Evolutionary conservation across 768 basidiomycete genomes (phyloP).

Genomic region (Leccinum arenicola): DNA sequence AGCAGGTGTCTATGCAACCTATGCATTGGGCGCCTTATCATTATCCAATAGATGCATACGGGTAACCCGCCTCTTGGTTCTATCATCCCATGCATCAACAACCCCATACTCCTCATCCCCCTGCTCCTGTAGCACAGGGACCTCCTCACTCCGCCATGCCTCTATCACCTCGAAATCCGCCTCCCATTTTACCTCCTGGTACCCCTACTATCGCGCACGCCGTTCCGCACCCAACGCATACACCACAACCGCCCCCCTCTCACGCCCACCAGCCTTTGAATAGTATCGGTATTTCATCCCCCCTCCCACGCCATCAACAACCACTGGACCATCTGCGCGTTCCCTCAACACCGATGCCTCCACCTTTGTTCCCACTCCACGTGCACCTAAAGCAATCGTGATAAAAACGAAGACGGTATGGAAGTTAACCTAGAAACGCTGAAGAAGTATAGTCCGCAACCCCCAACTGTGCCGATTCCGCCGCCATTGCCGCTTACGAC

Average conservation of each 20-base stretch:
- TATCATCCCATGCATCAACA: too few relatives aligned
- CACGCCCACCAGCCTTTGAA: too few relatives aligned
- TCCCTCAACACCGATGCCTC: constrained; percentile 61
- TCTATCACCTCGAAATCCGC: too few relatives aligned
- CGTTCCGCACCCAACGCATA: constrained; percentile 12
- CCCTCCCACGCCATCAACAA: constrained; percentile 41
- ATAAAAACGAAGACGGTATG: constrained; percentile 64
- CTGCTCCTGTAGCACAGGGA: too few relatives aligned
- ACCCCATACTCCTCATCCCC: too few relatives aligned
- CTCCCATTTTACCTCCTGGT: too few relatives aligned
- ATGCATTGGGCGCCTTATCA: constrained; percentile 51
- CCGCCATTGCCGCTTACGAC: constrained; percentile 33
- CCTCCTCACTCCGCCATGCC: too few relatives aligned
- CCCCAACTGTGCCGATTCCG: constrained; percentile 38
- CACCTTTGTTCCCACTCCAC: constrained; percentile 59
- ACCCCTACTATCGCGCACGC: constrained; percentile 44
- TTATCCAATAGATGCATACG: constrained; percentile 49
- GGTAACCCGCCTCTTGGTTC: constrained; percentile 26
- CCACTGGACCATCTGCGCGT: constrained; percentile 37
- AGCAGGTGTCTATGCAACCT: constrained; percentile 39
- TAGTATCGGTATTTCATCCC: too few relatives aligned
- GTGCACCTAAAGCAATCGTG: constrained; percentile 43
- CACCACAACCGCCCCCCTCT: too few relatives aligned
- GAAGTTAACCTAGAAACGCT: constrained; percentile 61
- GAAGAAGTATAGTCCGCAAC: constrained; percentile 44